A percentile compares a stretch with the other conserved stretches of the same genome.
Conservation (phyloP, 2,329 filamentous ascomycete genomes). For the Claviceps purpurea region DNA sequence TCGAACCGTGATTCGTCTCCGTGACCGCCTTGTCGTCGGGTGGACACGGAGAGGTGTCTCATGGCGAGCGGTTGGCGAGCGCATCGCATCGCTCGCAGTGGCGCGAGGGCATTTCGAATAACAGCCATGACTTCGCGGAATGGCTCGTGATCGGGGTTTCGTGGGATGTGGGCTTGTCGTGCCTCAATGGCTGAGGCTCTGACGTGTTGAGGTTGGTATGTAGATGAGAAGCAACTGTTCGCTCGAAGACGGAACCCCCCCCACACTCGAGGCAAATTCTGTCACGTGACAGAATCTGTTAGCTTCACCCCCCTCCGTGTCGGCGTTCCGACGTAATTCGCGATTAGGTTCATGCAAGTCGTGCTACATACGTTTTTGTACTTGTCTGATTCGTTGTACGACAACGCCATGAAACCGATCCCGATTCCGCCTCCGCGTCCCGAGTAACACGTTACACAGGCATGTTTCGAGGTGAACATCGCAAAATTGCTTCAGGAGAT, state of each 20-base stretch:
- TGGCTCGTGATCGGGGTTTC: slow-evolving; percentile 5
- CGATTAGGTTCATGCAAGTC: neutral
- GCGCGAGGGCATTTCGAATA: slow-evolving; percentile 22
- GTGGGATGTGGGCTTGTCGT: slow-evolving; percentile 10
- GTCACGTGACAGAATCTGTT: slow-evolving; percentile 1
- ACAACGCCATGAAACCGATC: neutral
- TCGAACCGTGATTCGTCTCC: slow-evolving; percentile 68
- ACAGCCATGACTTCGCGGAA: slow-evolving; percentile 18
- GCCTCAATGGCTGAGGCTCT: slow-evolving; percentile 16
- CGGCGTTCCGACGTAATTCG: neutral
- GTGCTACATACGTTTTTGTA: no score
- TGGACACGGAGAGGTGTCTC: slow-evolving; percentile 31
- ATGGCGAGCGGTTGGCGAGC: slow-evolving; percentile 19
- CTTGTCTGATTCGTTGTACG: neutral
- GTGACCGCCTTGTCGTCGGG: slow-evolving; percentile 27
- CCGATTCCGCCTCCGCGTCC: neutral
- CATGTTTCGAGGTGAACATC: neutral
- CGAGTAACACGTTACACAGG: neutral
- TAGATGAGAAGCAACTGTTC: neutral
- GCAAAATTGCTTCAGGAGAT: neutral
- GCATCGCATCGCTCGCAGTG: slow-evolving; percentile 25
- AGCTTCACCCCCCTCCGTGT: neutral
- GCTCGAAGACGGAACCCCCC: neutral
- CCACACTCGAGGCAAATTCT: neutral
- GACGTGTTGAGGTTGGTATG: neutral